A percentile compares a stretch with the other conserved stretches of the same genome.
These are phyloP conservation scores for Pisolithus sp. DNA, from an alignment of 768 basidiomycete species.

Conservation along the genomic window DNA sequence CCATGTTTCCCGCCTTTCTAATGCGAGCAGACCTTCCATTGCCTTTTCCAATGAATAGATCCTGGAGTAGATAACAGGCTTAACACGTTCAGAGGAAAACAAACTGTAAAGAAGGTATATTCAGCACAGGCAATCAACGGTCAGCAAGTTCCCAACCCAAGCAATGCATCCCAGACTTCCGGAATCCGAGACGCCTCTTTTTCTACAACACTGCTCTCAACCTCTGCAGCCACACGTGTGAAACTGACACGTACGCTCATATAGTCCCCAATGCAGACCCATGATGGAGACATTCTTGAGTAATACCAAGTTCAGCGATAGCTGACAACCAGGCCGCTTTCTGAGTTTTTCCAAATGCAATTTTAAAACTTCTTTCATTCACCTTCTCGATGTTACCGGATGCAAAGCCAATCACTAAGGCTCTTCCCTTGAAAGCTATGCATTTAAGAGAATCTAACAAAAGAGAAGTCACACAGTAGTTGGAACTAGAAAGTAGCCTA, in stretches of 20 bases:
- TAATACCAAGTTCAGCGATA: constrained; percentile 77
- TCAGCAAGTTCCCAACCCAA: constrained; percentile 40
- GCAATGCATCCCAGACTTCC: constrained; percentile 65
- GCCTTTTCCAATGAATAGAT: constrained; percentile 65
- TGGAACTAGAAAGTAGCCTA: not conserved
- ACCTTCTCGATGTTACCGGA: constrained; percentile 21
- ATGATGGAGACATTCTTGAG: constrained; percentile 82
- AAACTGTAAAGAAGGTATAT: constrained; percentile 37
- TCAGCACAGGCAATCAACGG: constrained; percentile 3
- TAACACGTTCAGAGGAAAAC: constrained; percentile 56
- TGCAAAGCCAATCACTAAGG: constrained; percentile 78
- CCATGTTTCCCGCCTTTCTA: constrained; percentile 86
- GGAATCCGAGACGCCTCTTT: constrained; percentile 62
- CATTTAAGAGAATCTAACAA: constrained; percentile 79
- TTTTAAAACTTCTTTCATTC: not conserved
- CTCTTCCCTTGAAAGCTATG: constrained; percentile 90
- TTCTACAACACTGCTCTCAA: constrained; percentile 29
- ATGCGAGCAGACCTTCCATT: constrained; percentile 60
- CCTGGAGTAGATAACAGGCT: constrained; percentile 65
- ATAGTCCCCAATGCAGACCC: constrained; percentile 86
- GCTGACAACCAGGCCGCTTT: constrained; percentile 36
- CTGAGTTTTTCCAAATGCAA: constrained; percentile 1
- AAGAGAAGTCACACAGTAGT: not conserved
- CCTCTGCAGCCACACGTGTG: not conserved
- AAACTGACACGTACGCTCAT: constrained; percentile 44